Percentiles rank a stretch among this genome's conserved stretches.
Conservation (phyloP, 208 protist genomes). For the Vickermania spadyakhi region DNA sequence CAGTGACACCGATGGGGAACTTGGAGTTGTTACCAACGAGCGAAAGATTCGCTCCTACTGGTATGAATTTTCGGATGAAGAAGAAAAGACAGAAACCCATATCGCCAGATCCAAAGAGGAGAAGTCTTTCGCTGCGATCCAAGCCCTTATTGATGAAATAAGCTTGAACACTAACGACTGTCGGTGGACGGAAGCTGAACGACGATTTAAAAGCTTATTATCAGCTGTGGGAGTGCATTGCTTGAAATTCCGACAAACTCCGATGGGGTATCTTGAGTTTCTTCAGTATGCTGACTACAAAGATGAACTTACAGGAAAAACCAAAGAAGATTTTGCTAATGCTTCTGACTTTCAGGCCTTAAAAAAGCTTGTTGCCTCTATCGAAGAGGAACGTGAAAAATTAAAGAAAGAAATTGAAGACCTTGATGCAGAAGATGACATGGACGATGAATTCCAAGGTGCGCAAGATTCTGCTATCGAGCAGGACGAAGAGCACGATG, state of each 20-base stretch:
- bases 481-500: constrained; percentile 7
- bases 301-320: constrained; percentile 28
- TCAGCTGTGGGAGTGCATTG: constrained; percentile 25
- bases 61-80: constrained; percentile 70
- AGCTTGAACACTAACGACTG: too few relatives aligned
- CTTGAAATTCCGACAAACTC: constrained; percentile 34
- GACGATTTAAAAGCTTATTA: constrained; percentile 16
- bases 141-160: too few relatives aligned
- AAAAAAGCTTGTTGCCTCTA: constrained; percentile 32
- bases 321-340: constrained; percentile 33
- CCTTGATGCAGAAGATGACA: constrained; percentile 21
- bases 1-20: too few relatives aligned
- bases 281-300: constrained; percentile 41
- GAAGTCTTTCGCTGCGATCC: too few relatives aligned
- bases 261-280: constrained; percentile 30
- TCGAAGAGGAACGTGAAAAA: constrained; percentile 17
- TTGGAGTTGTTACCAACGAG: not conserved
- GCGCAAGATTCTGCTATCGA: constrained; percentile 10
- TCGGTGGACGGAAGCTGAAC: constrained; percentile 23
- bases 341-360: constrained; percentile 34
- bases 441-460: constrained; percentile 19
- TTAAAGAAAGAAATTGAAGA: constrained; percentile 24
- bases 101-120: too few relatives aligned
- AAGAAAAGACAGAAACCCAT: too few relatives aligned
- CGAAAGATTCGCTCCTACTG: constrained; percentile 19